Evolutionary conservation across 306 rosid species (phyloP), one percentile per base, ranked within the genome.

Genomic region (Medicago lupulina): DNA sequence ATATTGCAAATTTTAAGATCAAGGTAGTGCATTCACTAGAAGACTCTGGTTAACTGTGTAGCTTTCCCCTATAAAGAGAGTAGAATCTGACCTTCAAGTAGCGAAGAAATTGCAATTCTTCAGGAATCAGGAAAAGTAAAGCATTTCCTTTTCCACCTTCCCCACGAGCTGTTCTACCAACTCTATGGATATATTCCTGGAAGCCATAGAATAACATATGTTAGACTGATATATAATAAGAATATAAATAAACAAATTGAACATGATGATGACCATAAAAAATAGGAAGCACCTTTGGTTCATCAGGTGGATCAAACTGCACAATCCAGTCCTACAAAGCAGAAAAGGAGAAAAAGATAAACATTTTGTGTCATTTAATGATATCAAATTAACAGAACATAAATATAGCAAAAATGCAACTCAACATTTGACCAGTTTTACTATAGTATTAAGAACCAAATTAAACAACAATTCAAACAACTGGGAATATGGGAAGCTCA

Each of bases 81-180:
- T 23, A 47, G 71, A 76, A 41, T 69, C 83, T 61, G 28, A 93
- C 98, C 98, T 91, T 91, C 69, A 93, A 79, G 89, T 93, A 93
- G 69, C 87, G 82, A 83, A 91, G 95, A 87, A 91, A 93, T 55
- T 76, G 85, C 87, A 88, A 67, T 73, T 91, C 98, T 87, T 91
- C 94, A 61, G 93, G 93, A 75, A 88, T 91, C 81, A 91, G 83
- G 76, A 91, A 93, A 83, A 91, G 93, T 55, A 93, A 84, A 28
- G 98, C 98, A 71, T 88, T 85, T 85, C 97, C 98, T 76, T 81
- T 91, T 15, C 85, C 95, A 81, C 98, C 97, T 84, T 95, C 97
- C 34, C 98, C 98, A 50, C 98, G 96, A 78, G 98, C 97, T 77
- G 98, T 92, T 87, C 98, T 90, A 71, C 98, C 98, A 87, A 95